Conservation (phyloP, 2,329 filamentous ascomycete species). For the Paraphaeosphaeria sporulosa region DNA sequence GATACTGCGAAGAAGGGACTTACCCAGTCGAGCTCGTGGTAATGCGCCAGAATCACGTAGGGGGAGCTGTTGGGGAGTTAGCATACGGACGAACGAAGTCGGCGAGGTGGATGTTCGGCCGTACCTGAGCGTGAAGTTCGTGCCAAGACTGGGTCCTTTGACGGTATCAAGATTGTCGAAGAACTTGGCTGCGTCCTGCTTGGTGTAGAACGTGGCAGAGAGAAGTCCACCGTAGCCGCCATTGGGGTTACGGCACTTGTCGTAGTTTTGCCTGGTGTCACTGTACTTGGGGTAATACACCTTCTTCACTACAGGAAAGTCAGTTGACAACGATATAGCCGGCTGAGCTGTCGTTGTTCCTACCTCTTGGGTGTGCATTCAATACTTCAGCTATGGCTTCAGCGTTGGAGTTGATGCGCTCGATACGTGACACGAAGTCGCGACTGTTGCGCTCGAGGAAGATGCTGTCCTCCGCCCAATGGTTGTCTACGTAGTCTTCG, state of each 20-base stretch:
- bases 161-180: slow-evolving; percentile 86
- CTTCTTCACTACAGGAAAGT: slow-evolving; percentile 66
- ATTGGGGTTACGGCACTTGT: slow-evolving; percentile 73
- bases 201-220: slow-evolving; percentile 79
- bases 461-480: slow-evolving; percentile 92
- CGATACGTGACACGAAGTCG: slow-evolving; percentile 84
- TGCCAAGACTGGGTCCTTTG: slow-evolving; percentile 93
- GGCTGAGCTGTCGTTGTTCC: slow-evolving; percentile 13
- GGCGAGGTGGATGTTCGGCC: slow-evolving; percentile 6
- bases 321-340: slow-evolving; percentile 16
- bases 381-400: slow-evolving; percentile 82
- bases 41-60: slow-evolving; percentile 92
- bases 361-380: slow-evolving; percentile 62
- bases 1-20: slow-evolving; percentile 30
- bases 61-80: slow-evolving; percentile 67
- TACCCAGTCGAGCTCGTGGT: slow-evolving; percentile 88
- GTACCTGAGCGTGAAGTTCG: slow-evolving; percentile 87
- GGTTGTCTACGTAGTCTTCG: slow-evolving; percentile 81
- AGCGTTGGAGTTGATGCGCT: slow-evolving; percentile 84
- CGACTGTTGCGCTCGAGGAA: slow-evolving; percentile 97
- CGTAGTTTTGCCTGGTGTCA: slow-evolving; percentile 75
- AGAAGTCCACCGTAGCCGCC: slow-evolving; percentile 92
- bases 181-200: slow-evolving; percentile 77
- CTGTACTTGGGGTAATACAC: slow-evolving; percentile 89
- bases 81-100: background rate